Conservation (phyloP, 139 green algal genomes). For the Haematococcus lacustris region DNA sequence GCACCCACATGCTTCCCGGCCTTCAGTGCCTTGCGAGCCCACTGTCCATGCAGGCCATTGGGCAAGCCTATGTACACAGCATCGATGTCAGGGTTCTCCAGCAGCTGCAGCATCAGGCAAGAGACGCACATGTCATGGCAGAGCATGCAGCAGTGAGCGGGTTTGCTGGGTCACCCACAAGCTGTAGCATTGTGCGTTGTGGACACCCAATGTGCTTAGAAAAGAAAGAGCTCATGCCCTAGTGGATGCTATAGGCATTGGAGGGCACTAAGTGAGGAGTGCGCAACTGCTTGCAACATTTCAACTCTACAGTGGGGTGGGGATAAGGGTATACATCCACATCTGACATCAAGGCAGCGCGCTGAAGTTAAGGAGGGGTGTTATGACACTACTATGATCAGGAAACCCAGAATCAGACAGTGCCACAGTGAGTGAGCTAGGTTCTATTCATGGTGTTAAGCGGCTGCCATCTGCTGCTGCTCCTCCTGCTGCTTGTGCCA, state of each 20-base stretch:
- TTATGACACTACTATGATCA: neutral
- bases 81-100: slow-evolving; percentile 38
- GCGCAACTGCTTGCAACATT: neutral
- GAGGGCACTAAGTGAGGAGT: too few species aligned
- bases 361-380: neutral
- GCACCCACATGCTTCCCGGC: slow-evolving; percentile 47
- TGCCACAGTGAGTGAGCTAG: neutral
- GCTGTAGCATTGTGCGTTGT: neutral
- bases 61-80: slow-evolving; percentile 51
- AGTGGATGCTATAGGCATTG: too few species aligned
- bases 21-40: slow-evolving; percentile 15
- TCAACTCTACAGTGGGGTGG: too few species aligned
- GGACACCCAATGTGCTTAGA: neutral
- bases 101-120: slow-evolving; percentile 19
- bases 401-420: neutral
- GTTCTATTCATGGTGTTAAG: neutral
- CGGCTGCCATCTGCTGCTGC: too few species aligned
- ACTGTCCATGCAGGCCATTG: slow-evolving; percentile 38
- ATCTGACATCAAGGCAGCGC: too few species aligned
- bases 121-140: neutral
- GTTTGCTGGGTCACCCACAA: too few species aligned
- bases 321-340: too few species aligned
- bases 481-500: neutral
- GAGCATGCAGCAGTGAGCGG: neutral
- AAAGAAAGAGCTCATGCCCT: too few species aligned